Evolutionary conservation across 2,329 filamentous ascomycete species (phyloP).

Genomic region (Ophiostoma angusticollis): DNA sequence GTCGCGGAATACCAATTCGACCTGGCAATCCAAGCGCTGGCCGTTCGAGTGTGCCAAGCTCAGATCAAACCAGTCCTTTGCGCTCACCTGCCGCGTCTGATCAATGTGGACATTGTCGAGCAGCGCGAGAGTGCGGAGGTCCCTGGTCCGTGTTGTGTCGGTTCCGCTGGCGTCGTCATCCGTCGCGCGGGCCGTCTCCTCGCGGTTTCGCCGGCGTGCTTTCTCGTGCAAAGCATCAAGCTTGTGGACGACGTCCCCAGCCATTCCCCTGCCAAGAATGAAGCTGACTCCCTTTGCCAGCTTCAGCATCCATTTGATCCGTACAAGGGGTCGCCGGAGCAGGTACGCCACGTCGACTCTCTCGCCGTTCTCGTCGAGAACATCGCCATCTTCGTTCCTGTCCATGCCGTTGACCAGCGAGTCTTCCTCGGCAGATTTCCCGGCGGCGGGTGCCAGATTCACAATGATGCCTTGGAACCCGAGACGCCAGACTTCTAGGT

Average conservation of each 20-base stretch:
- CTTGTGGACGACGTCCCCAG: slow-evolving; percentile 42
- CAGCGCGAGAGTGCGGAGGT: slow-evolving; percentile 63
- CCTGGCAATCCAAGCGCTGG: slow-evolving; percentile 75
- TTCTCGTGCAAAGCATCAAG: slow-evolving; percentile 66
- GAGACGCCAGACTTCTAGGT: slow-evolving; percentile 77
- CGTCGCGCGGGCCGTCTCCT: slow-evolving; percentile 58
- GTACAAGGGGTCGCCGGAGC: slow-evolving; percentile 74
- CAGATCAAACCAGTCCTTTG: slow-evolving; percentile 81
- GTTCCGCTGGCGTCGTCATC: slow-evolving; percentile 80
- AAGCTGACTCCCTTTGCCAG: slow-evolving; percentile 60
- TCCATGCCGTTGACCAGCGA: slow-evolving; percentile 47
- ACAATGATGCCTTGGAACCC: slow-evolving; percentile 93
- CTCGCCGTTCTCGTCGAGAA: slow-evolving; percentile 65
- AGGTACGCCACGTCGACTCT: slow-evolving; percentile 89
- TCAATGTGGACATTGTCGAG: slow-evolving; percentile 61
- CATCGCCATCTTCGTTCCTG: slow-evolving; percentile 51
- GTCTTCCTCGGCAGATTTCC: slow-evolving; percentile 42
- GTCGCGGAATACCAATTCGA: slow-evolving; percentile 79
- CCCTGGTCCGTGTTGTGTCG: slow-evolving; percentile 66
- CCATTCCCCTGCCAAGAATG: slow-evolving; percentile 37
- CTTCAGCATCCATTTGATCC: slow-evolving; percentile 78
- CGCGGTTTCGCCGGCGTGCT: slow-evolving; percentile 50
- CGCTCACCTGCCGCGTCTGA: slow-evolving; percentile 66
- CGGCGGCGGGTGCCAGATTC: slow-evolving; percentile 63
- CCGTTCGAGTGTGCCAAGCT: slow-evolving; percentile 79